These are phyloP conservation scores for Zalaria obscura DNA, from an alignment of 2,329 filamentous ascomycete genomes.

Conservation along the genomic window DNA sequence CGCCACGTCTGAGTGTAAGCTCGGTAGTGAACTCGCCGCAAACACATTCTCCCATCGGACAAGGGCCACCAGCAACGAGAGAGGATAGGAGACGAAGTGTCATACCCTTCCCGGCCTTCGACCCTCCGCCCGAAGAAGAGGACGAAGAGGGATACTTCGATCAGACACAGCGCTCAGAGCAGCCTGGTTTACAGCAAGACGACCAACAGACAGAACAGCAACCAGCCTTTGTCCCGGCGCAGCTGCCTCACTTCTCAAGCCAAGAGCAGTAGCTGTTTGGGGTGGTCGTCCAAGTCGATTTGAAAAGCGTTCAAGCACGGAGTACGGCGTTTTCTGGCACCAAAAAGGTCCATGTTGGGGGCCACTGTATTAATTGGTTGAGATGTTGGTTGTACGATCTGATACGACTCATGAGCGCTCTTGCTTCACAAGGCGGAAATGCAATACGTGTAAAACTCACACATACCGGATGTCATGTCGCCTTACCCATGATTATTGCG, in stretches of 20 bases:
- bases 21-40: neutral
- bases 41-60: neutral
- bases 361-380: too few relatives aligned
- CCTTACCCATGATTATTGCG: too few relatives aligned
- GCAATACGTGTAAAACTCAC: too few relatives aligned
- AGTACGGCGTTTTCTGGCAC: too few relatives aligned
- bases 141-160: neutral
- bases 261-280: neutral
- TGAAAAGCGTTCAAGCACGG: too few relatives aligned
- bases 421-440: too few relatives aligned
- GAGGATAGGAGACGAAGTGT: neutral
- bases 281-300: too few relatives aligned
- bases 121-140: neutral
- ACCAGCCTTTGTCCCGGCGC: conserved; percentile 2
- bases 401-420: too few relatives aligned
- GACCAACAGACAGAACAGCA: neutral
- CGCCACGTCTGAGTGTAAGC: neutral
- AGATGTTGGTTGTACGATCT: too few relatives aligned
- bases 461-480: too few relatives aligned
- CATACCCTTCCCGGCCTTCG: conserved; percentile 3
- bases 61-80: neutral
- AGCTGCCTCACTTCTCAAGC: conserved; percentile 3
- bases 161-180: too few relatives aligned
- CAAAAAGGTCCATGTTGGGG: too few relatives aligned
- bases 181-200: neutral